Percentiles rank a stretch among this genome's conserved stretches.
phyloP scores from a whole-genome alignment of 1,139 yeast species.

The Yamadazyma trypodendri region DNA sequence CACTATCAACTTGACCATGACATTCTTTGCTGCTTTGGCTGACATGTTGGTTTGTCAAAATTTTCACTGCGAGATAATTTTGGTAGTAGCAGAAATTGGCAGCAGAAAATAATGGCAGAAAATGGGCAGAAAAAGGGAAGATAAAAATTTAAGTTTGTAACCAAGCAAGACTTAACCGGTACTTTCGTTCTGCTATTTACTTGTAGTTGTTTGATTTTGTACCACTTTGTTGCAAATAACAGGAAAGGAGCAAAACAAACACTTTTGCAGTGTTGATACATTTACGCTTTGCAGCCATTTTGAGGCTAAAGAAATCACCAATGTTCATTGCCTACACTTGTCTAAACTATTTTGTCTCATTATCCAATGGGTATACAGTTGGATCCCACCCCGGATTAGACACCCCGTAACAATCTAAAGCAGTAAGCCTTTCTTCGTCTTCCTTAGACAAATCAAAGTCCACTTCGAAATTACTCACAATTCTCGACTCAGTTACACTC shows the following conservation, averaged over 20 bases:
- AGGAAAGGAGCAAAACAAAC: too few relatives aligned
- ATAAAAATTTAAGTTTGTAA: background rate
- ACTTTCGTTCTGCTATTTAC: too few relatives aligned
- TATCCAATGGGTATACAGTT: constrained; percentile 1
- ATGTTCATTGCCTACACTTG: too few relatives aligned
- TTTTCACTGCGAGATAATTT: constrained; percentile 7
- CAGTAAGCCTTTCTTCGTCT: constrained; percentile 19
- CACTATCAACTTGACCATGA: constrained; percentile 83
- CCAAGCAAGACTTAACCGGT: too few relatives aligned
- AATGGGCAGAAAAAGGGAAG: background rate
- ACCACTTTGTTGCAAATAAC: too few relatives aligned
- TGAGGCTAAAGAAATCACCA: too few relatives aligned
- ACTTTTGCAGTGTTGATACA: too few relatives aligned
- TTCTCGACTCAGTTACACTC: constrained; percentile 56
- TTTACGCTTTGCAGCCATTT: too few relatives aligned
- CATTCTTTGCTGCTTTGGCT: constrained; percentile 29
- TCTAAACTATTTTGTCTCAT: background rate
- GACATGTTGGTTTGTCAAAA: constrained; percentile 24
- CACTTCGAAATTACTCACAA: constrained; percentile 51
- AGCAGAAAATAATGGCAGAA: background rate
- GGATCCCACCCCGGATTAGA: background rate
- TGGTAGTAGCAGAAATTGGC: background rate
- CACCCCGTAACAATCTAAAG: background rate
- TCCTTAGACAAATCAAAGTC: constrained; percentile 38
- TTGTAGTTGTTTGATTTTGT: too few relatives aligned